Evolutionary conservation across 1,139 yeast species (phyloP), one percentile per base, ranked within the genome.

Genomic region (Lizanozyma gosingica): DNA sequence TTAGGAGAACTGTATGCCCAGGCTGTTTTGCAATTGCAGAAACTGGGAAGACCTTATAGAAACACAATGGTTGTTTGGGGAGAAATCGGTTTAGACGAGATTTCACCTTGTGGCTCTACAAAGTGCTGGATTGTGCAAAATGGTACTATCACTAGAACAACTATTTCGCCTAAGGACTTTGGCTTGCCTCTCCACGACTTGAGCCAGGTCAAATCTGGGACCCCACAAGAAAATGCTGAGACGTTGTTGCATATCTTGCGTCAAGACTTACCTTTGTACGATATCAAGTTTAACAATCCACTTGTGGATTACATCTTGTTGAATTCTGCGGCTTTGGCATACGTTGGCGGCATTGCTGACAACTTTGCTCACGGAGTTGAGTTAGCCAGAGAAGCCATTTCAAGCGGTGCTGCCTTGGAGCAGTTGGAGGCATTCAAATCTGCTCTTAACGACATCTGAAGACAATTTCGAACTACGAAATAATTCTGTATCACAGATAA

Each of bases 11-110:
- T 84, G 9, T 92, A 85, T 53, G 96, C 97, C 6, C 73, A 79
- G 49, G 87, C 96, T 1, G 87, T 92, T 1, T 65, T 76, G 4
- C 64, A 67, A 41, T 62, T 85, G 47, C 80, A 78, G 50, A 57
- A 62, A 33, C 59, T 64, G 33, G 70, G 71, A 37, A 66, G 73
- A 49, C 27, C 15, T 4, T 38, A 40, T 3, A 63, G 65, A 4
- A 16, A 34, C 17, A 83, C 95, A 2, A 75, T 88, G 78, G 85
- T 92, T 33, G 98, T 92, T 14, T 90, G 83, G 78, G 98, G 98
- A 14, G 79, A 80, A 39, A 76, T 86, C 40, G 95, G 96, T 0
- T 67, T 92, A 32, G 98, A 92, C 55, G 98, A 92, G 59, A 84
- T 92, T 34, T 83, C 96, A 1, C 96, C 97, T 1, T 76, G 82